phyloP scores from a whole-genome alignment of 805 yeast genomes.

The Saccharomycopsis microspora region DNA sequence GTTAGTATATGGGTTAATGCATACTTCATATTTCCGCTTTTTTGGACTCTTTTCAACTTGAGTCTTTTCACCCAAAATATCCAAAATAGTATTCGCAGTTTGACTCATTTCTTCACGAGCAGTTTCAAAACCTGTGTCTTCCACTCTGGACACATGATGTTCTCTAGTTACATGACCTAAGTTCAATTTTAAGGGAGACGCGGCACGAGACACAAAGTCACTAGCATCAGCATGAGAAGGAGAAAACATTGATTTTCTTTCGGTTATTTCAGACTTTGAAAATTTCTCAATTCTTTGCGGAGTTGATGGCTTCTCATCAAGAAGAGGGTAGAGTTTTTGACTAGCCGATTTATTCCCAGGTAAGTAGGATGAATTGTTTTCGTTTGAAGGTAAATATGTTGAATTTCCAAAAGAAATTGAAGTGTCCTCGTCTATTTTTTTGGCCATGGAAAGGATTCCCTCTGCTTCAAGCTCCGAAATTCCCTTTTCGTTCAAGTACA shows the following conservation, averaged over 20 bases:
- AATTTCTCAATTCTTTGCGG: not conserved
- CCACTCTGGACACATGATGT: not conserved
- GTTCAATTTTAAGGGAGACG: not conserved
- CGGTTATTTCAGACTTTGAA: not conserved
- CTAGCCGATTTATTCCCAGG: no score
- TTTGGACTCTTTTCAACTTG: not conserved
- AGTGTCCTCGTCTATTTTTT: slow-evolving; percentile 4
- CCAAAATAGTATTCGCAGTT: slow-evolving; percentile 11
- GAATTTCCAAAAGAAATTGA: not conserved
- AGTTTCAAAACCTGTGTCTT: no score
- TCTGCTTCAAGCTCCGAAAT: slow-evolving; percentile 15
- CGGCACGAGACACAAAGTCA: not conserved
- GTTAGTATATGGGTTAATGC: slow-evolving; percentile 11
- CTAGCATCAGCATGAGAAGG: not conserved
- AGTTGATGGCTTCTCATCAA: not conserved
- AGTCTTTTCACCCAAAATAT: slow-evolving; percentile 4
- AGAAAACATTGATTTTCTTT: not conserved
- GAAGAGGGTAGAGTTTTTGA: no score
- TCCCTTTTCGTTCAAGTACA: slow-evolving; percentile 11
- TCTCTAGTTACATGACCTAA: not conserved
- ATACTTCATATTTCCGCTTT: slow-evolving; percentile 7
- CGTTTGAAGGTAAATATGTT: not conserved
- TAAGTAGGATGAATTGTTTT: no score
- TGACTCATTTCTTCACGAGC: slow-evolving; percentile 1
- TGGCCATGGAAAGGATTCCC: slow-evolving; percentile 15